Conservation (phyloP, 805 yeast genomes). For the Groenewaldozyma tartarivorans region DNA sequence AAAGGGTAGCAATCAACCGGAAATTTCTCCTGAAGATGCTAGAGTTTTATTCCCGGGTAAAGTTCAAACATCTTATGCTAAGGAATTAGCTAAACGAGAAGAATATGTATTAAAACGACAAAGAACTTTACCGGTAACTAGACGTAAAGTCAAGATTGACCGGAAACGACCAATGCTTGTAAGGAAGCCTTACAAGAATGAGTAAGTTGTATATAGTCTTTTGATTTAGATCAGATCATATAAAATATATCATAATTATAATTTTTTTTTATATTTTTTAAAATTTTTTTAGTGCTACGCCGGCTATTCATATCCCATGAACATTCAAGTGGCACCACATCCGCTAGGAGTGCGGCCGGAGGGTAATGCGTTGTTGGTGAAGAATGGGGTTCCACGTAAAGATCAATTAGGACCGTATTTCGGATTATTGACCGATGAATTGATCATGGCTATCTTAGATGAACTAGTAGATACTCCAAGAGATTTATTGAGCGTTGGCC, state of each 20-base stretch:
- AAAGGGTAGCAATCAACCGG: constrained; percentile 19
- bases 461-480: constrained; percentile 34
- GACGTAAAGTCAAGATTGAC: constrained; percentile 13
- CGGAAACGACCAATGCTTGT: constrained; percentile 15
- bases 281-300: background rate
- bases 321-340: constrained; percentile 28
- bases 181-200: constrained; percentile 1
- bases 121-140: constrained; percentile 41
- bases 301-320: background rate
- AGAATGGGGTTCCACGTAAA: constrained; percentile 13
- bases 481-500: constrained; percentile 45
- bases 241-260: constrained; percentile 2
- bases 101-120: constrained; percentile 49
- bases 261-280: background rate
- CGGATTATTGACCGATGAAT: constrained; percentile 49
- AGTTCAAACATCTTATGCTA: constrained; percentile 34
- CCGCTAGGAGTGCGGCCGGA: constrained; percentile 68
- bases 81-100: constrained; percentile 40
- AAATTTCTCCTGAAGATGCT: constrained; percentile 47
- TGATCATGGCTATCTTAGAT: constrained; percentile 44
- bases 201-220: background rate
- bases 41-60: constrained; percentile 68
- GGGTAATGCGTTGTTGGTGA: constrained; percentile 50
- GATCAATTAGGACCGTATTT: constrained; percentile 46
- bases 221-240: background rate